Percentiles rank a stretch among this genome's conserved stretches.
Conservation (phyloP, 352 stramenopile genomes). For the Pythium aristosporum region DNA sequence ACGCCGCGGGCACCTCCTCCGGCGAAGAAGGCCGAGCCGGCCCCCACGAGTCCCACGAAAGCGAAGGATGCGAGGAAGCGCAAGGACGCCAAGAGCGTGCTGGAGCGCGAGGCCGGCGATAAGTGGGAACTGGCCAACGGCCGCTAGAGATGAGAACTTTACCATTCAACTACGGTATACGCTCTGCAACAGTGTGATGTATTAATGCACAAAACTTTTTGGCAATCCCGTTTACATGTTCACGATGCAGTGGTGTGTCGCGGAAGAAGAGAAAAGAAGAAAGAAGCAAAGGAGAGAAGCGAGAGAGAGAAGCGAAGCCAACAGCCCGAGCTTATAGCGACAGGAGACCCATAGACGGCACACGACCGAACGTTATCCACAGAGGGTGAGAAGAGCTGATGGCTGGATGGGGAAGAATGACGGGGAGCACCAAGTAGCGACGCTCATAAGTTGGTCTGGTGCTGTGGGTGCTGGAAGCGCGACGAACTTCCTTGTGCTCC, state of each 20-base stretch:
- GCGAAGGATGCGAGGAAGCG: slow-evolving; percentile 9
- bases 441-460: slow-evolving; percentile 46
- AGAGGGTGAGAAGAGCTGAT: not conserved
- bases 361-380: not conserved
- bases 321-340: not conserved
- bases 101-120: slow-evolving; percentile 32
- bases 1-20: slow-evolving; percentile 9
- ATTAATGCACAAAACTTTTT: slow-evolving; percentile 32
- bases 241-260: slow-evolving; percentile 15
- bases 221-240: slow-evolving; percentile 31
- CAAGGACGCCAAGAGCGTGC: slow-evolving; percentile 25
- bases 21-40: slow-evolving; percentile 31
- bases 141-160: no score
- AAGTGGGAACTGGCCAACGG: slow-evolving; percentile 55
- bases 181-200: slow-evolving; percentile 6
- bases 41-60: slow-evolving; percentile 10
- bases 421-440: not conserved
- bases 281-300: slow-evolving; percentile 1
- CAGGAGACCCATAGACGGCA: slow-evolving; percentile 2
- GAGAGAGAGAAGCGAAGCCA: not conserved
- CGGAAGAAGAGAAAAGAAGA: slow-evolving; percentile 7
- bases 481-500: slow-evolving; percentile 15
- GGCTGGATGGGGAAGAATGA: not conserved
- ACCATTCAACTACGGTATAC: no score
- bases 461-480: slow-evolving; percentile 19